Base-by-base conservation (phyloP, 2,329 filamentous ascomycete species). In the Cytospora leucostoma region DNA sequence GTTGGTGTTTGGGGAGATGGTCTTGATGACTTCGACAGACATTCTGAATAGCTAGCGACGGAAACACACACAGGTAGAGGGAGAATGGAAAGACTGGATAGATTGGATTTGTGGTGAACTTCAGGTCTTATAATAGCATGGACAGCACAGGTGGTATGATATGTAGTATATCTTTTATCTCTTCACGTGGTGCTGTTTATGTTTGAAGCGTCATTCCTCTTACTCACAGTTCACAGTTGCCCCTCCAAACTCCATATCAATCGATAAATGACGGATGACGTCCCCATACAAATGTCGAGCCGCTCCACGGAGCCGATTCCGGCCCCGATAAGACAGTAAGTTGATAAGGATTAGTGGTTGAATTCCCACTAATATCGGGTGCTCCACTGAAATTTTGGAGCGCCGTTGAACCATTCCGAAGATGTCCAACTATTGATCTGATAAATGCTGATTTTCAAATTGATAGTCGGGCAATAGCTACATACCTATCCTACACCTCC, bases 1-100 rank as follows among this genome's bases (percentile, higher is more conserved):
- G 77, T 95, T 94, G 68, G 93, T 97, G 67, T 86, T 89, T 62
- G 94, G 94, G 3, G 94, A 98, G 76, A 97, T 93, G 68, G 94
- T 97, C 37, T 81, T 88, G 70, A 89, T 81, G 56, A 80, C 79
- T 78, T 89, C 86, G 72, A 84, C 80, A 66, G 86, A 87, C 86
- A 89, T 89, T 61, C 65, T 80, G 71, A 17, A 1, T 49, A 4
- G 44, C n/a, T 7, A 10, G 8, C 44, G 44, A 19, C 11, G 44
- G 7, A n/a, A 47, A 10, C 8, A 7, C 7, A 10, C 19, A 1
- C 12, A 10, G 21, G 44, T 47, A 19, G 15, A 19, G 21, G 44
- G 27, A 27, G 27, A 27, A 17, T 4, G n/a, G 44, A 47, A 21
- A 3, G 44, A 47, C 19, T n/a, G 19, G 44, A 1, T 1, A 47